These are phyloP conservation scores for Haemoproteus tartakovskyi DNA, from an alignment of 169 alveolate genomes.

Conservation along the genomic window DNA sequence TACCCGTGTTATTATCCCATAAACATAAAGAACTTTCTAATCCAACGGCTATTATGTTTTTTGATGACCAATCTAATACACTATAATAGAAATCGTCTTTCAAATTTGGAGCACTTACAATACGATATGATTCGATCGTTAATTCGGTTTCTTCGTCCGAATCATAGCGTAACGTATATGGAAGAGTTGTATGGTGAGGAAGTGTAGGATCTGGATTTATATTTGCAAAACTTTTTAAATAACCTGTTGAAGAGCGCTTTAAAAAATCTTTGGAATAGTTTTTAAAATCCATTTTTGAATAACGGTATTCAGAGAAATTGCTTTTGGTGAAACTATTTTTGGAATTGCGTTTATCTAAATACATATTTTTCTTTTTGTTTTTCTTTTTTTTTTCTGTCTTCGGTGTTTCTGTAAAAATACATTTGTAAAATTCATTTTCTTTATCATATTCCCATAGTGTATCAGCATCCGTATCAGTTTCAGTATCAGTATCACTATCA, in stretches of 20 bases:
- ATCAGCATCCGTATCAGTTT: background rate
- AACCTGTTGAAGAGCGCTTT: no score
- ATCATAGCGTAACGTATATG: conserved; percentile 1
- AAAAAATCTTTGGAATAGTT: no score
- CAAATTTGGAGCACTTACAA: conserved; percentile 80
- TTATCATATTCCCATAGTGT: background rate
- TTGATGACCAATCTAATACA: conserved; percentile 85
- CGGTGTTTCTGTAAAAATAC: background rate
- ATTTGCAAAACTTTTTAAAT: no score
- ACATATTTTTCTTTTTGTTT: background rate
- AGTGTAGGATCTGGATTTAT: no score
- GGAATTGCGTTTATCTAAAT: no score
- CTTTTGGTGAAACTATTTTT: no score
- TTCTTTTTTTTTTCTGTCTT: background rate
- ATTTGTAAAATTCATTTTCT: background rate
- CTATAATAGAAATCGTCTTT: conserved; percentile 83
- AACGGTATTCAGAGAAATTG: no score
- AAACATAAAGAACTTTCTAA: conserved; percentile 78
- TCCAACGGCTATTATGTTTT: conserved; percentile 78
- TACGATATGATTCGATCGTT: conserved; percentile 62
- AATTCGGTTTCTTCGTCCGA: conserved; percentile 31
- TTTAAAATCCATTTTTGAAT: no score
- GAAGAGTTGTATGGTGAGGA: conserved; percentile 2
- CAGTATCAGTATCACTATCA: background rate
- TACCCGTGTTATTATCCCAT: conserved; percentile 69